Percentiles rank a stretch among this genome's conserved stretches.
Conservation (phyloP, 1,284 basidiomycete species). For the Athelia sp. region DNA sequence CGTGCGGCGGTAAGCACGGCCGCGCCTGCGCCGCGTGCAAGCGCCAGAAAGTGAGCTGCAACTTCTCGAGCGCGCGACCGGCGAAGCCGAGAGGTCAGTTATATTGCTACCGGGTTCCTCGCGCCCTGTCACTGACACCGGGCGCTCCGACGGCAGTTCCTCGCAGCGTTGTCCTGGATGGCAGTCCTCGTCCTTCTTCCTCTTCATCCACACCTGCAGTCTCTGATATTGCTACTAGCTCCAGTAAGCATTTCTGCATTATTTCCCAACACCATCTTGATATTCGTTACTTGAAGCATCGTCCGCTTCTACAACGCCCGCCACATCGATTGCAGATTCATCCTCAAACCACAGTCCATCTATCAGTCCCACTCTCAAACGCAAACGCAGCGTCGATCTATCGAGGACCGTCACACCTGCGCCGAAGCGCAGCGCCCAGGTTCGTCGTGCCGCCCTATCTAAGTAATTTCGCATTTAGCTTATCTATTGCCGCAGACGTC, state of each 20-base stretch:
- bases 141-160: no score
- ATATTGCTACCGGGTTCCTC: background rate
- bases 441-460: background rate
- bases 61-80: background rate
- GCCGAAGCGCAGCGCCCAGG: background rate
- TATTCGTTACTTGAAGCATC: no score
- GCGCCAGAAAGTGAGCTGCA: background rate
- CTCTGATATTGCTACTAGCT: background rate
- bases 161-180: background rate
- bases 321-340: no score
- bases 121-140: background rate
- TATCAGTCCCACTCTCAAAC: background rate
- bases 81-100: slow-evolving; percentile 1
- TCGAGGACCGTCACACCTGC: background rate
- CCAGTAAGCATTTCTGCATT: no score
- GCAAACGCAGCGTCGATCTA: background rate
- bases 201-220: background rate
- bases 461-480: background rate
- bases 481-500: background rate
- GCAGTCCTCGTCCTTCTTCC: background rate
- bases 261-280: background rate
- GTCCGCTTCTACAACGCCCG: no score
- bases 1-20: background rate
- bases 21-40: background rate
- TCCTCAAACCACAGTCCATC: background rate